Evolutionary conservation across 2,329 filamentous ascomycete genomes (phyloP), one percentile per base, ranked within the genome.

Genomic region (Aspergillus chevalieri): DNA sequence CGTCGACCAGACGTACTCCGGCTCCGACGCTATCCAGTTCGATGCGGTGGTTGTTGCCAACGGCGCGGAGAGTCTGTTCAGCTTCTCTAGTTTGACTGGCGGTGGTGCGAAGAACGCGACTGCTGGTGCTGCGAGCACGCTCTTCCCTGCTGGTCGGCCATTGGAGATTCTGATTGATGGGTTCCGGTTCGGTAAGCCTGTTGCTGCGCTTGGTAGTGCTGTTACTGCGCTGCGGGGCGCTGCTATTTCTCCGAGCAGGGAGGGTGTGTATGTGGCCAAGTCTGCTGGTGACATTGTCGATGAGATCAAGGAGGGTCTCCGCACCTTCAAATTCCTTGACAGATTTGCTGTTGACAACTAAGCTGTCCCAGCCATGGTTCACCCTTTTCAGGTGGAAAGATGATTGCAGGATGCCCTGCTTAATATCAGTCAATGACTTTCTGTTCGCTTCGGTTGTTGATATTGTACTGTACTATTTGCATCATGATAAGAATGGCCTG

Each of bases 151-250:
- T 2, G 81, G 81, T 1, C 75, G 84, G 0, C 86, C 85, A 0
- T 66, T 76, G 2, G 78, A 86, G 70, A 84, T 89, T 46, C 64
- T 87, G 15, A 63, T 74, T 14, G 79, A 84, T 59, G 80, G 76
- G 0, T 89, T 82, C 69, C 72, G 79, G 21, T 89, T 82, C 73
- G 85, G 84, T 3, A 89, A 89, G 74, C 82, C 86, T 0, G 71
- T 89, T 21, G 84, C 74, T 12, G 80, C 78, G 24, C 55, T 87
- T 1, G 84, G 82, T 1, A 65, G 60, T 10, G 68, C 67, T 0
- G 68, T 56, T n/a, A 47, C 50, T 17, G 65, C 74, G 3, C 65
- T 80, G 5, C 54, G 63, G 1, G 66, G 64, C 10, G 73, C 74
- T 0, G 76, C 75, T 1, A 76, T 85, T 45, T 58, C 59, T 10